A percentile compares a stretch with the other conserved stretches of the same genome.
Conservation (phyloP, 2,329 filamentous ascomycete species). For the Parascedosporium putredinis region DNA sequence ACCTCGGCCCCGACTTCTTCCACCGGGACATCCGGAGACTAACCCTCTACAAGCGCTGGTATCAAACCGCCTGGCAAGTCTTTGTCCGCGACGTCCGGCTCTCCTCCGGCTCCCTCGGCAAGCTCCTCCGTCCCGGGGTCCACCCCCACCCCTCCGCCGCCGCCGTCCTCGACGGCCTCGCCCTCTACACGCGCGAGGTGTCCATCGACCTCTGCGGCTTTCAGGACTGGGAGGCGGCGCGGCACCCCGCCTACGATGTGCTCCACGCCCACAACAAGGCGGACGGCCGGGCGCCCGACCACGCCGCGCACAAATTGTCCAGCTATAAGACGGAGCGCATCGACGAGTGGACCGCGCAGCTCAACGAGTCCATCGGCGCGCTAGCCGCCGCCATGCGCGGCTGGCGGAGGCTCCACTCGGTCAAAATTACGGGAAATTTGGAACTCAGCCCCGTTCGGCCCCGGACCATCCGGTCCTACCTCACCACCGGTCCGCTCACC, state of each 20-base stretch:
- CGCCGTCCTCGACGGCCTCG: neutral
- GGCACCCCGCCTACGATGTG: neutral
- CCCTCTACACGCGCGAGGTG: neutral
- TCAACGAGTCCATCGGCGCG: neutral
- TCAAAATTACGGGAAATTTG: neutral
- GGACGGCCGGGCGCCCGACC: neutral
- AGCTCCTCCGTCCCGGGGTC: too few species aligned
- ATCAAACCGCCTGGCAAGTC: neutral
- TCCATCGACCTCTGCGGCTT: neutral
- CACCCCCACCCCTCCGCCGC: too few species aligned
- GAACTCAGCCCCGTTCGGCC: neutral
- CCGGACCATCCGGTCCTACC: neutral
- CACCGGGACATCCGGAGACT: neutral
- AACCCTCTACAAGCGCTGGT: neutral
- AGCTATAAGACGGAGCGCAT: neutral
- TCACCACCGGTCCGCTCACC: neutral
- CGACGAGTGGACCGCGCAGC: neutral
- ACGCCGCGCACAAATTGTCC: too few species aligned
- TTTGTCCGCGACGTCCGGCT: neutral
- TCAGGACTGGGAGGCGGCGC: neutral
- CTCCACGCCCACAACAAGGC: neutral
- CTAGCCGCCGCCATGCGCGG: neutral
- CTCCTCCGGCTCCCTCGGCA: neutral
- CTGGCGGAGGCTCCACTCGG: neutral
- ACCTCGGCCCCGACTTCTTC: neutral